Base-by-base conservation (phyloP, 768 basidiomycete species). In the Podaxis carcinomalis region DNA sequence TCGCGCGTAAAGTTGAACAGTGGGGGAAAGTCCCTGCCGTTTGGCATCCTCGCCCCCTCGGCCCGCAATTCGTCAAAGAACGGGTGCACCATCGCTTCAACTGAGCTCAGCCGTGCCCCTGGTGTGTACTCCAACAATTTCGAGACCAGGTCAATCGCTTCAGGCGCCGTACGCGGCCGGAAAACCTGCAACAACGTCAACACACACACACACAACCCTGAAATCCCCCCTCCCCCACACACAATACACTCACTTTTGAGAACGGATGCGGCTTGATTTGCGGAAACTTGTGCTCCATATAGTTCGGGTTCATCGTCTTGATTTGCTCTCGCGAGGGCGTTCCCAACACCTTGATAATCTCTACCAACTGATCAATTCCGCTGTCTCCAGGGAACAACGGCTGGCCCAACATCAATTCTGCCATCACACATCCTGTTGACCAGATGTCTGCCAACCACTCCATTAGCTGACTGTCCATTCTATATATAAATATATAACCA, bases 281-380 rank as follows among this genome's bases (percentile, higher is more conserved):
- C 1, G 97, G 97, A 81, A 99, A 99, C 77, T 98, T 98, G 86
- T 99, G 97, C 73, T 99, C 97, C 97, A 98, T 98, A 78, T 99
- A 99, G 79, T 99, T 99, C 58, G 97, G 97, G 77, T 99, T 99
- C 97, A 99, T 99, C 67, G 97, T 98, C 88, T 99, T 98, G 85
- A 99, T 99, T 76, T 99, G 97, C 72, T 98, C 97, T 67, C 96
- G 82, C 62, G 97, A 95, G 2, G 97, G 97, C 21, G 97, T 99
- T 14, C 97, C 97, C 57, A 99, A 86, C 47, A 99, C 95, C 75
- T 99, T 99, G 88, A 99, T 99, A 68, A 99, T 99, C 78, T 99
- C 97, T 60, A 99, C 97, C 69, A 99, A 74, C 78, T 99, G 97
- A 77, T 99, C 97, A 70, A 99, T 99, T 23, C 96, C 95, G 71